These are phyloP conservation scores for Trichophyton mentagrophytes DNA, from an alignment of 2,329 filamentous ascomycete genomes.

Conservation along the genomic window DNA sequence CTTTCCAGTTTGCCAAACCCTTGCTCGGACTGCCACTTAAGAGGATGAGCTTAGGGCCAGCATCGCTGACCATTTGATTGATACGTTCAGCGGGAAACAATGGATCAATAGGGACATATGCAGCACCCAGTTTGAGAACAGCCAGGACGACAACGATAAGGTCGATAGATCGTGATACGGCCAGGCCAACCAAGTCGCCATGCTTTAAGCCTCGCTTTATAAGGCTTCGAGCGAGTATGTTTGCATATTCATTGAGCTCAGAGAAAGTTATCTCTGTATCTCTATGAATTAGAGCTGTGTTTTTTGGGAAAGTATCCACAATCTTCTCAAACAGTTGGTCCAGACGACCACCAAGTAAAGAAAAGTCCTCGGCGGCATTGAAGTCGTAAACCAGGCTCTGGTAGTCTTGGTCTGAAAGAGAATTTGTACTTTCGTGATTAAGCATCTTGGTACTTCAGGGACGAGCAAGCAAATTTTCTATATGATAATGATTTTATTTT, in stretches of 20 bases:
- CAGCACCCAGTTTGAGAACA: slow-evolving; percentile 27
- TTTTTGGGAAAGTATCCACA: neutral
- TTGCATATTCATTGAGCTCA: slow-evolving; percentile 1
- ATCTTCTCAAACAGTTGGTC: slow-evolving; percentile 3
- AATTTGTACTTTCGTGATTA: neutral
- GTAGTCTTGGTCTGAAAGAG: neutral
- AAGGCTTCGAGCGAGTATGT: slow-evolving; percentile 26
- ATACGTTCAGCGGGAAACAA: slow-evolving; percentile 23
- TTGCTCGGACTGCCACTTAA: slow-evolving; percentile 12
- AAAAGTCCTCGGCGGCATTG: neutral
- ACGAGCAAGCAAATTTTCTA: neutral
- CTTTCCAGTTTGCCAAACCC: slow-evolving; percentile 5
- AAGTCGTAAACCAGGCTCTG: neutral
- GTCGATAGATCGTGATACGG: slow-evolving; percentile 27
- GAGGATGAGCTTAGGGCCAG: slow-evolving; percentile 22
- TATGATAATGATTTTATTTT: neutral
- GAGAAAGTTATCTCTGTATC: neutral
- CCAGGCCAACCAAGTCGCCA: slow-evolving; percentile 28
- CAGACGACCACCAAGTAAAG: neutral
- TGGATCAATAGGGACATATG: slow-evolving; percentile 30
- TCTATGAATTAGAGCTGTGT: slow-evolving; percentile 1
- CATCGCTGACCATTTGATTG: slow-evolving; percentile 19
- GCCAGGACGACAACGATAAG: slow-evolving; percentile 24
- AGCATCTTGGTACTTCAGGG: neutral
- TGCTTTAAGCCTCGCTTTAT: slow-evolving; percentile 8